phyloP scores from a whole-genome alignment of 305 asterid species.

The Lippia alba region DNA sequence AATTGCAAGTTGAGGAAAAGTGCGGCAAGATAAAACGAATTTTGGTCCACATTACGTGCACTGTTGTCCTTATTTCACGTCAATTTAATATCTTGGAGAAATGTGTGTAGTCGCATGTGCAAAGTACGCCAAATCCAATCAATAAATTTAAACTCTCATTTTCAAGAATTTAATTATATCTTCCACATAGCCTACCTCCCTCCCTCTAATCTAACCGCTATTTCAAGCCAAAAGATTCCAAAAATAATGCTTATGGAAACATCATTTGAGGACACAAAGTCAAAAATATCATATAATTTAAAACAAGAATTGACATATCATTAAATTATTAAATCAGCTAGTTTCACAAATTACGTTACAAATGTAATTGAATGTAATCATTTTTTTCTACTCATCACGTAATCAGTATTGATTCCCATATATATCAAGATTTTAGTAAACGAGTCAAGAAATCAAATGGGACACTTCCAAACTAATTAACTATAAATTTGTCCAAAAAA shows the following conservation, averaged over 20 bases:
- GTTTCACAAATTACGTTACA: no score
- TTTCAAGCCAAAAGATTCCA: conserved; percentile 24
- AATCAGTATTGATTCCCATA: no score
- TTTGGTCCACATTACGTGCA: conserved; percentile 23
- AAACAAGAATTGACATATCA: no score
- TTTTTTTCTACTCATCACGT: no score
- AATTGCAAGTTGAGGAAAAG: conserved; percentile 31
- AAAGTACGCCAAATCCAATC: conserved; percentile 1
- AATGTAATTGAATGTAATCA: no score
- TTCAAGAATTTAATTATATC: background rate
- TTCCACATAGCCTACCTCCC: conserved; percentile 14
- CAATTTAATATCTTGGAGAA: conserved; percentile 9
- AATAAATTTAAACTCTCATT: conserved; percentile 1
- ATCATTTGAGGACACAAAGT: conserved; percentile 12
- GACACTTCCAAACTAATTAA: no score
- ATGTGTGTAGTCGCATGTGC: background rate
- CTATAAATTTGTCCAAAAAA: no score
- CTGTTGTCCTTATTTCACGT: conserved; percentile 18
- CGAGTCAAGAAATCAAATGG: no score
- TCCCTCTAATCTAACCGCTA: background rate
- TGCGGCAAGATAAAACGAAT: conserved; percentile 9
- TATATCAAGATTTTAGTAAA: no score
- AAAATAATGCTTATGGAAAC: no score
- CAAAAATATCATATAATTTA: conserved; percentile 22
- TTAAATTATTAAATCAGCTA: no score